A percentile compares a stretch with the other conserved stretches of the same genome.
These are phyloP conservation scores for Trichoderma oligosporum DNA, from an alignment of 2,329 filamentous ascomycete species.

Conservation along the genomic window DNA sequence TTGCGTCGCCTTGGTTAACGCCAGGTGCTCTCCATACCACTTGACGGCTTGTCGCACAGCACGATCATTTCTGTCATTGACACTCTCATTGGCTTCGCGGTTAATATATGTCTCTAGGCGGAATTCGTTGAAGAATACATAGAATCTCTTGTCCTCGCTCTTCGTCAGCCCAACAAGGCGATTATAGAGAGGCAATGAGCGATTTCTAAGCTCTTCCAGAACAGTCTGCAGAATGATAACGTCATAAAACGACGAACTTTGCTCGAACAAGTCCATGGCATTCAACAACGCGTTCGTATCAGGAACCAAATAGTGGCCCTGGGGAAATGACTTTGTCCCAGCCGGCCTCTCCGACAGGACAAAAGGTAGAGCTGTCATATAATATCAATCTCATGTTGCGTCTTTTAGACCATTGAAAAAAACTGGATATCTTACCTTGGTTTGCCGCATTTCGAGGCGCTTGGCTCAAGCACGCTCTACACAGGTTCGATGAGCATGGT, in stretches of 20 bases:
- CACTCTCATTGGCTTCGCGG: conserved; percentile 71
- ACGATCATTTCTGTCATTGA: conserved; percentile 95
- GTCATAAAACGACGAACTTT: conserved; percentile 87
- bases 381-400: conserved; percentile 13
- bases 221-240: conserved; percentile 97
- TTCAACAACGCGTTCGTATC: conserved; percentile 95
- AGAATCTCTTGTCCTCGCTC: conserved; percentile 95
- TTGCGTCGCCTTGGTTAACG: conserved; percentile 56
- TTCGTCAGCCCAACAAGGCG: conserved; percentile 85
- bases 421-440: conserved; percentile 54
- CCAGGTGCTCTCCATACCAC: conserved; percentile 86
- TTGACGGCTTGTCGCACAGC: conserved; percentile 80
- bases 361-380: conserved; percentile 64
- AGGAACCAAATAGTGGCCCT: conserved; percentile 90
- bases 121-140: conserved; percentile 99
- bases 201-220: conserved; percentile 90
- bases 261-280: conserved; percentile 96
- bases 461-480: conserved; percentile 66
- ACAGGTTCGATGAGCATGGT: conserved; percentile 90
- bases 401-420: not conserved
- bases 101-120: conserved; percentile 83
- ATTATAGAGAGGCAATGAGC: conserved; percentile 92
- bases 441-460: conserved; percentile 78
- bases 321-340: conserved; percentile 74
- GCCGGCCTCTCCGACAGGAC: conserved; percentile 86